Evolutionary conservation across 176 grass and related monocot genomes (phyloP).

Genomic region (Microstegium vimineum): DNA sequence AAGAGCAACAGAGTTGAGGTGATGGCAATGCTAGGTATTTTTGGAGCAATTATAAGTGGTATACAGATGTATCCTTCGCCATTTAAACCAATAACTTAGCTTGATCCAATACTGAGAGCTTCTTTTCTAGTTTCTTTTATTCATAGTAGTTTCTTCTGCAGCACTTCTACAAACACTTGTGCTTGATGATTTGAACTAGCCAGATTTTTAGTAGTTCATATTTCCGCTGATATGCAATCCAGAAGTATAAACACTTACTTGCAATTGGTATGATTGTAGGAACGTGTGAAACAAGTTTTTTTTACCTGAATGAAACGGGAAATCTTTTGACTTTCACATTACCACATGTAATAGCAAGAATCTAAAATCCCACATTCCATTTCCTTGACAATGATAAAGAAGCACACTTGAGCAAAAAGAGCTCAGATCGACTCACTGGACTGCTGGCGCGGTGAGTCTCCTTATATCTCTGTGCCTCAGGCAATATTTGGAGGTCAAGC

Average conservation of each 20-base stretch:
- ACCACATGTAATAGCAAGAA: slow-evolving; percentile 6
- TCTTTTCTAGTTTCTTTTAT: neutral
- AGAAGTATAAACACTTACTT: neutral
- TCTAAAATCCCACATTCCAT: neutral
- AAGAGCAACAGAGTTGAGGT: slow-evolving; percentile 73
- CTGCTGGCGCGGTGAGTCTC: slow-evolving; percentile 60
- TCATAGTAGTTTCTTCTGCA: neutral
- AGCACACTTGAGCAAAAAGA: slow-evolving; percentile 78
- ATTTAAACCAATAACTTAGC: neutral
- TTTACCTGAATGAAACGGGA: neutral
- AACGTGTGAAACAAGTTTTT: neutral
- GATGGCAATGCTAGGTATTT: slow-evolving; percentile 88
- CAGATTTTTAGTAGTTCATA: neutral
- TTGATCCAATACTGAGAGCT: neutral
- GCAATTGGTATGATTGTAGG: neutral
- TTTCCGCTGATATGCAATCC: neutral
- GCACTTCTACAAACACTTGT: neutral
- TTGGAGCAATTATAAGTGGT: slow-evolving; percentile 80
- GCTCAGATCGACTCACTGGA: slow-evolving; percentile 50
- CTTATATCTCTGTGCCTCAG: neutral
- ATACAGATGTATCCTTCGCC: slow-evolving; percentile 87
- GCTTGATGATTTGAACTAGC: neutral
- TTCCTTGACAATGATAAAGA: slow-evolving; percentile 54
- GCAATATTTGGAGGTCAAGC: neutral
- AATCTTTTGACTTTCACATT: neutral